Evolutionary conservation across 2,329 filamentous ascomycete genomes (phyloP).

Genomic region (Diplocarpon rosae): DNA sequence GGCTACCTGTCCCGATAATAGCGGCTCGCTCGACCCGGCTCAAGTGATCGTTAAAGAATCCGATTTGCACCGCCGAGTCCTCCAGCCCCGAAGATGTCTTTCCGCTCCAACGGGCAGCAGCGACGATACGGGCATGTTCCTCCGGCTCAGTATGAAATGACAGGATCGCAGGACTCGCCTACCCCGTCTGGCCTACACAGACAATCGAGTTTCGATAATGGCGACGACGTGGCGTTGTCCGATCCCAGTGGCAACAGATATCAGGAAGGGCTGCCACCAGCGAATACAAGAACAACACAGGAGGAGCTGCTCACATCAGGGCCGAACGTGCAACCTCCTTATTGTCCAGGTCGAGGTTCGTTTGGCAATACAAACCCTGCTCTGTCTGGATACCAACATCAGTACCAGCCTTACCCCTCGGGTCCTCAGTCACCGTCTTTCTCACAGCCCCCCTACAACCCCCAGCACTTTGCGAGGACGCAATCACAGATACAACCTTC

Average conservation of each 20-base stretch:
- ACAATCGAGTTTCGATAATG: constrained; percentile 63
- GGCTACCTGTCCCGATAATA: constrained; percentile 4
- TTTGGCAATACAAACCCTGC: constrained; percentile 23
- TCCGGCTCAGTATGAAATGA: constrained; percentile 47
- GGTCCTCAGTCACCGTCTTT: constrained; percentile 21
- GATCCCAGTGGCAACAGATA: constrained; percentile 26
- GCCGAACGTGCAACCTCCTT: constrained; percentile 15
- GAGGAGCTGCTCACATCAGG: constrained; percentile 53
- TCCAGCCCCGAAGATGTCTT: constrained; percentile 40
- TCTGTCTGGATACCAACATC: constrained; percentile 39
- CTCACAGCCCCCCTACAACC: constrained; percentile 45
- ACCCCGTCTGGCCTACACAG: constrained; percentile 32
- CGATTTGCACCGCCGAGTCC: constrained; percentile 7
- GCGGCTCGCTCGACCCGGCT: constrained; percentile 1
- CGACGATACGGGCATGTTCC: constrained; percentile 56
- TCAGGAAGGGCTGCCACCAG: constrained; percentile 23
- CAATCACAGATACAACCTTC: constrained; percentile 29
- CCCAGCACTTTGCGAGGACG: constrained; percentile 44
- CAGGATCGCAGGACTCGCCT: constrained; percentile 31
- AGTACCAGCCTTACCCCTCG: constrained; percentile 36
- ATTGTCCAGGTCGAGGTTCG: constrained; percentile 19
- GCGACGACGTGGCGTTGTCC: constrained; percentile 56
- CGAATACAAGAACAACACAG: constrained; percentile 26
- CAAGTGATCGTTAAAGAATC: background rate
- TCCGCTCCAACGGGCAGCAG: constrained; percentile 47